A percentile compares a stretch with the other conserved stretches of the same genome.
phyloP scores from a whole-genome alignment of 441 rosid genomes.

The Aquilaria agallochum region DNA sequence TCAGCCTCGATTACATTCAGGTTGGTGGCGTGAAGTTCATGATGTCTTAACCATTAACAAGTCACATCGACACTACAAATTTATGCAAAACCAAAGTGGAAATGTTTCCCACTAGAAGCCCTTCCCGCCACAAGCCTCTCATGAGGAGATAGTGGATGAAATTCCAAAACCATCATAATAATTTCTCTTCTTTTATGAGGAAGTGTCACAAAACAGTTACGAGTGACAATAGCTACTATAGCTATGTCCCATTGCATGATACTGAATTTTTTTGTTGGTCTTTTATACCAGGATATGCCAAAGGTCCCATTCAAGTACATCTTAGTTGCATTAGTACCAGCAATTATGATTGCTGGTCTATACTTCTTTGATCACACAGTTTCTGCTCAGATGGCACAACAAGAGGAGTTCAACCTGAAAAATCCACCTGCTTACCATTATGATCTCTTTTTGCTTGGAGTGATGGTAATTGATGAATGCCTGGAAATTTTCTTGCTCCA shows the following conservation, averaged over 20 bases:
- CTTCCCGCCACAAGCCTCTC: too few relatives aligned
- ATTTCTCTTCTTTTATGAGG: too few relatives aligned
- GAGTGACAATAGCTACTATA: too few relatives aligned
- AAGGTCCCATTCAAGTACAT: constrained; percentile 60
- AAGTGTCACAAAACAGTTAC: too few relatives aligned
- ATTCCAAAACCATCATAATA: too few relatives aligned
- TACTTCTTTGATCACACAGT: constrained; percentile 93
- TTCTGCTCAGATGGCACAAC: constrained; percentile 91
- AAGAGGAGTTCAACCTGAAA: constrained; percentile 78
- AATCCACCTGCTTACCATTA: constrained; percentile 87
- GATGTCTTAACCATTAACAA: too few relatives aligned
- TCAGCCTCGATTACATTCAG: too few relatives aligned
- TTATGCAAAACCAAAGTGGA: too few relatives aligned
- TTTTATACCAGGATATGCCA: constrained; percentile 66
- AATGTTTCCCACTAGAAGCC: too few relatives aligned
- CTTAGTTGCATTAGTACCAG: constrained; percentile 70
- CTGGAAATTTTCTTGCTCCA: neutral
- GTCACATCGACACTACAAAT: too few relatives aligned
- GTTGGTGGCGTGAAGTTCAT: too few relatives aligned
- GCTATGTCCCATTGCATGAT: neutral
- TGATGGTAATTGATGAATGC: constrained; percentile 41
- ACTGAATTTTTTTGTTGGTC: neutral
- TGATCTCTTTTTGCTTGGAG: constrained; percentile 65
- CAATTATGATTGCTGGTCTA: constrained; percentile 81
- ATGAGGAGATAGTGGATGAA: too few relatives aligned